A percentile compares a stretch with the other conserved stretches of the same genome.
Conservation (phyloP, 1,284 basidiomycete genomes). For the Paramarasmius palmivorus region DNA sequence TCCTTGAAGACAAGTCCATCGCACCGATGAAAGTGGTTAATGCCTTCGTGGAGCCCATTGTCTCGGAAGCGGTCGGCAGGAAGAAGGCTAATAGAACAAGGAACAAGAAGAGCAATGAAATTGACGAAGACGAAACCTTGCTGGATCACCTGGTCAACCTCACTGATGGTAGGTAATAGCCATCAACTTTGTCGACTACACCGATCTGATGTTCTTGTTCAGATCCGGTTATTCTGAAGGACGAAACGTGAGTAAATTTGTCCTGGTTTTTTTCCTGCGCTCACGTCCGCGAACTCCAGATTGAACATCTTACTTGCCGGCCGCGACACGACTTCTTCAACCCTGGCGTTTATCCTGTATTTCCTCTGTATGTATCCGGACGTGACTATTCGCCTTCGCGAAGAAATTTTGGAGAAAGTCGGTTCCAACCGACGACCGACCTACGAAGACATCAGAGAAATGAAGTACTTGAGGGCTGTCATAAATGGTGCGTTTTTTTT, state of each 20-base stretch:
- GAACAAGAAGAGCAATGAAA: constrained; percentile 27
- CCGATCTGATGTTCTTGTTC: too few relatives aligned
- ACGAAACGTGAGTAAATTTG: not conserved
- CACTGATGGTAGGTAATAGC: constrained; percentile 41
- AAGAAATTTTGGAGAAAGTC: constrained; percentile 52
- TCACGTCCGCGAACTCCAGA: constrained; percentile 15
- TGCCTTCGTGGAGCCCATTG: constrained; percentile 50
- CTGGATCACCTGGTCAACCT: constrained; percentile 52
- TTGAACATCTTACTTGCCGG: constrained; percentile 48
- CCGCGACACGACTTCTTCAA: constrained; percentile 51
- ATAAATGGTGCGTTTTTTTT: constrained; percentile 47
- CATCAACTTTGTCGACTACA: too few relatives aligned
- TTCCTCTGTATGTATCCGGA: constrained; percentile 50
- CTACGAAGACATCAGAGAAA: constrained; percentile 53
- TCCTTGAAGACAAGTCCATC: constrained; percentile 44
- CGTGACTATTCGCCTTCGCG: constrained; percentile 44
- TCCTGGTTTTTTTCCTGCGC: constrained; percentile 9
- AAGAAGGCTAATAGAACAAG: constrained; percentile 23
- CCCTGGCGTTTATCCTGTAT: constrained; percentile 53
- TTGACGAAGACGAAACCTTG: constrained; percentile 42
- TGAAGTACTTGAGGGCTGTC: constrained; percentile 61
- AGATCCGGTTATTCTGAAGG: constrained; percentile 32
- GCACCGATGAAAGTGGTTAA: constrained; percentile 49
- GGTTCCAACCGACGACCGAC: constrained; percentile 45
- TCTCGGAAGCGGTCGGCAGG: constrained; percentile 44